Evolutionary conservation across 1,284 basidiomycete species (phyloP).

Genomic region (Thelephora terrestris): DNA sequence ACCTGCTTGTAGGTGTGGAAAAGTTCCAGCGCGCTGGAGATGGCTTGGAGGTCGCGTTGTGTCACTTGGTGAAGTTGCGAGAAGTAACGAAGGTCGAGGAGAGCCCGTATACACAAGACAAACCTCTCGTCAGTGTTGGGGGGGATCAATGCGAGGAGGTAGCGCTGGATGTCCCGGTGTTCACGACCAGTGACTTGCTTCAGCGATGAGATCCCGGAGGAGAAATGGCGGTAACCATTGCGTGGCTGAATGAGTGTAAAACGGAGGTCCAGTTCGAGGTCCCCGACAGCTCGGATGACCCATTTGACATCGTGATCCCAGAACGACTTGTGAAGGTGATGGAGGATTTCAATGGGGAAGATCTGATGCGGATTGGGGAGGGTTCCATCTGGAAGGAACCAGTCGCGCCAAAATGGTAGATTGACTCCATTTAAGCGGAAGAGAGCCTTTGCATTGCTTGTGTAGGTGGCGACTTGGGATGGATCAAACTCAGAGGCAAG

Average conservation of each 20-base stretch:
- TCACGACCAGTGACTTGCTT: not conserved
- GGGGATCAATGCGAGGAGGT: not conserved
- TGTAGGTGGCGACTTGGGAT: not conserved
- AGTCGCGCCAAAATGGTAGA: too few relatives aligned
- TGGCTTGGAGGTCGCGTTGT: too few relatives aligned
- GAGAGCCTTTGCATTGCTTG: not conserved
- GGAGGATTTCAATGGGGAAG: not conserved
- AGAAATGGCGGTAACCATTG: too few relatives aligned
- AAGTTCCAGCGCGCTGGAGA: not conserved
- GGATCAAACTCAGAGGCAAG: not conserved
- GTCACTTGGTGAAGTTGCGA: not conserved
- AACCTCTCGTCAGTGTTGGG: not conserved
- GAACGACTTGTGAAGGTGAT: conserved; percentile 1
- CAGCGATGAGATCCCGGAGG: too few relatives aligned
- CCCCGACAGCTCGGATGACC: too few relatives aligned
- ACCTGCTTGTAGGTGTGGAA: conserved; percentile 1
- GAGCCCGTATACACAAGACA: not conserved
- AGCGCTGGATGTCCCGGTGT: not conserved
- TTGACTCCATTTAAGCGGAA: not conserved
- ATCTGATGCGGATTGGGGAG: too few relatives aligned
- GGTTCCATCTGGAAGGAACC: too few relatives aligned
- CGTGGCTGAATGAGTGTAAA: too few relatives aligned
- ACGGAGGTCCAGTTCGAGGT: too few relatives aligned
- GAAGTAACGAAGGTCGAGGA: not conserved
- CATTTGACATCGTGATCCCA: conserved; percentile 1